Percentiles rank a stretch among this genome's conserved stretches.
phyloP scores from a whole-genome alignment of 768 basidiomycete genomes.

The Coprinellus micaceus region DNA sequence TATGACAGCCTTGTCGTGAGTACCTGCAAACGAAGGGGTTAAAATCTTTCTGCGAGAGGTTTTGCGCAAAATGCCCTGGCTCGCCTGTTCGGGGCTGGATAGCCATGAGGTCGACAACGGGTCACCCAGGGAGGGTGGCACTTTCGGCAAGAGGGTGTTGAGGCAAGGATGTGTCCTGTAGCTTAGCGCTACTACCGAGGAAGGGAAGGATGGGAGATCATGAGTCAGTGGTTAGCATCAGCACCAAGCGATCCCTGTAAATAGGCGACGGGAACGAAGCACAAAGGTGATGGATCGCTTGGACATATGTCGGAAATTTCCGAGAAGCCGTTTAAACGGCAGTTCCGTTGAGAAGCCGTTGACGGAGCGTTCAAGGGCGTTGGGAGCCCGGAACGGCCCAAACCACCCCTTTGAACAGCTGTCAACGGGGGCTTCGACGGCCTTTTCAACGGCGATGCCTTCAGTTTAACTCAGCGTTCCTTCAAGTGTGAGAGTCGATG shows the following conservation, averaged over 20 bases:
- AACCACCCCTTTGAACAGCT: no score
- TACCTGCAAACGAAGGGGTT: neutral
- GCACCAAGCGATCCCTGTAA: neutral
- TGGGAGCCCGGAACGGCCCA: no score
- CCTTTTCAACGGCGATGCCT: no score
- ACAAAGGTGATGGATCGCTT: neutral
- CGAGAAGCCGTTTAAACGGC: no score
- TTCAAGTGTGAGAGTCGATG: no score
- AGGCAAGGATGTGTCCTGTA: neutral
- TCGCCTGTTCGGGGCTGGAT: neutral
- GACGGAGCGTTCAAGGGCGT: no score
- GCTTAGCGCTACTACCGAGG: neutral
- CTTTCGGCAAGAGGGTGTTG: no score
- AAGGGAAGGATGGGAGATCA: neutral
- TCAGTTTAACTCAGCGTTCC: neutral
- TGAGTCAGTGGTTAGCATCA: neutral
- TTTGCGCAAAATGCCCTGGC: neutral
- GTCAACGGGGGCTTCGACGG: no score
- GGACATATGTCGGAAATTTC: neutral
- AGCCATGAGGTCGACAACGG: neutral
- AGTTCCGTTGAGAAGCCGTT: no score
- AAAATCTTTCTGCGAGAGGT: neutral
- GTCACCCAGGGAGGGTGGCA: no score
- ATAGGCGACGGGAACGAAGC: neutral
- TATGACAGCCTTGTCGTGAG: conserved; percentile 7